These are phyloP conservation scores for Diophrys appendiculata DNA, from an alignment of 73 alveolate species.

Conservation along the genomic window DNA sequence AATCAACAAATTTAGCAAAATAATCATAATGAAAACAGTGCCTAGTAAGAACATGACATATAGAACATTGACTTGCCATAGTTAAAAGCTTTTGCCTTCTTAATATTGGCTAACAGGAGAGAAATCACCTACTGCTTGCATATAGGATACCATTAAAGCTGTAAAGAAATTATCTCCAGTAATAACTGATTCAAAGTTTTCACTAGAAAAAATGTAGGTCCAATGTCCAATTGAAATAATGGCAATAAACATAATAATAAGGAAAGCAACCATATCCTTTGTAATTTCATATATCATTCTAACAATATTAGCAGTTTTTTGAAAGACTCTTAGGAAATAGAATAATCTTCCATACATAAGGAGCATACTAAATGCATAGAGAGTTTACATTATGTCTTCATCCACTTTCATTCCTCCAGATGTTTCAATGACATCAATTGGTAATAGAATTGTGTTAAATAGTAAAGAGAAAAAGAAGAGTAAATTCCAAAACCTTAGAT, in stretches of 20 bases:
- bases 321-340: constrained; percentile 40
- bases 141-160: not conserved
- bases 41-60: not conserved
- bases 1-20: not conserved
- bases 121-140: not conserved
- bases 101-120: not conserved
- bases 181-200: not conserved
- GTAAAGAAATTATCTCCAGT: not conserved
- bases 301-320: constrained; percentile 43
- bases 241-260: constrained; percentile 23
- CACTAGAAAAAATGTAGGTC: not conserved
- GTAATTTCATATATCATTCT: constrained; percentile 50
- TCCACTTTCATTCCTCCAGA: constrained; percentile 3
- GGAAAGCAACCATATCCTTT: constrained; percentile 34
- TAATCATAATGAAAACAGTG: not conserved
- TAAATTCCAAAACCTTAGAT: constrained; percentile 29
- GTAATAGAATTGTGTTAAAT: constrained; percentile 6
- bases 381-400: not conserved
- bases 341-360: constrained; percentile 10
- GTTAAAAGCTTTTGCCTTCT: not conserved
- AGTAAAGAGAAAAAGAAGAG: constrained; percentile 19
- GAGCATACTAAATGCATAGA: not conserved
- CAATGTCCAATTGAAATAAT: constrained; percentile 37
- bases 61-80: not conserved
- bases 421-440: constrained; percentile 1